Evolutionary conservation across 75 land plant species (phyloP).

Genomic region (Pinus albicaulis): DNA sequence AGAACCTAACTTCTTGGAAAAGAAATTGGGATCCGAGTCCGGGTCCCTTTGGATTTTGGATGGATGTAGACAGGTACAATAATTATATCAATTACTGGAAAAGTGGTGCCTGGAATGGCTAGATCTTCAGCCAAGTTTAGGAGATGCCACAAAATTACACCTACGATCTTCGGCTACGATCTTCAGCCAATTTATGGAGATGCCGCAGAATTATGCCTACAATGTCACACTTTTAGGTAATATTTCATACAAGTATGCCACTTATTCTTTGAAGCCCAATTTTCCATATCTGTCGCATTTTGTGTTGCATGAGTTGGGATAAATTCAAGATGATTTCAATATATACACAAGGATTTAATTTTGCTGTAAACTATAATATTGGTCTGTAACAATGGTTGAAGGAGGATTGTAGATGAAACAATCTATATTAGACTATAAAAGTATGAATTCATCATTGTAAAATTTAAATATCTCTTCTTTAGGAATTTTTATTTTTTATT

Average conservation of each 20-base stretch:
- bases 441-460: too few species aligned
- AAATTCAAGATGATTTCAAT: background rate
- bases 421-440: too few species aligned
- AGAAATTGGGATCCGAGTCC: background rate
- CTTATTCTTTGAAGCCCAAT: background rate
- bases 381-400: too few species aligned
- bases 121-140: too few species aligned
- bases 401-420: too few species aligned
- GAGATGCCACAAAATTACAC: background rate
- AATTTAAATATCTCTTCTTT: too few species aligned
- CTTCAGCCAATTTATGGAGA: background rate
- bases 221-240: constrained; percentile 5
- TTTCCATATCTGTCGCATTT: background rate
- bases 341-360: too few species aligned
- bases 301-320: constrained; percentile 10
- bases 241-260: background rate
- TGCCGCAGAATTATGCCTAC: background rate
- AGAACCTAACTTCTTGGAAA: background rate
- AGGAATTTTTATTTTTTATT: too few species aligned
- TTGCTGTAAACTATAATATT: too few species aligned
- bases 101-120: constrained; percentile 7
- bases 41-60: background rate
- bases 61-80: background rate
- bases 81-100: background rate
- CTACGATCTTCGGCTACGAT: too few species aligned